Evolutionary conservation across 179 eudicot species (phyloP).

Genomic region (Spinacia oleracea): DNA sequence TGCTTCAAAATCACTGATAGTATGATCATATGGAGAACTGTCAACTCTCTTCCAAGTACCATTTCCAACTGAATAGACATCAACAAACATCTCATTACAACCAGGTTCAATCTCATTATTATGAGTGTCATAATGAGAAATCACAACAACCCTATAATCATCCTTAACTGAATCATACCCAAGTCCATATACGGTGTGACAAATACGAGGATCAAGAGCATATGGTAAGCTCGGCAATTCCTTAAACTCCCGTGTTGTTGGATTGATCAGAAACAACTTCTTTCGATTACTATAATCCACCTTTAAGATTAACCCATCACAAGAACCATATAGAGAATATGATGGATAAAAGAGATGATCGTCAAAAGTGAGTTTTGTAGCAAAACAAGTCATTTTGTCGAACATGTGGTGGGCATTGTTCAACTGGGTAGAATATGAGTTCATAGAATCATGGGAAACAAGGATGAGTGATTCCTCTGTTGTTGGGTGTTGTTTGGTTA

Average conservation of each 20-base stretch:
- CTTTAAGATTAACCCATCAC: slow-evolving; percentile 25
- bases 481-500: too few species aligned
- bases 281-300: background rate
- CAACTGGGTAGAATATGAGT: background rate
- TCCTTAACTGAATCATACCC: too few species aligned
- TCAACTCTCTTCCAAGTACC: too few species aligned
- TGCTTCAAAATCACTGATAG: background rate
- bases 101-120: slow-evolving; percentile 20
- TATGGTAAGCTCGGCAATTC: background rate
- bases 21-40: slow-evolving; percentile 22
- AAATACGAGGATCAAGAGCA: slow-evolving; percentile 6
- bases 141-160: slow-evolving; percentile 25
- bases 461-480: slow-evolving; percentile 21
- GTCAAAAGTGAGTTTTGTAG: background rate
- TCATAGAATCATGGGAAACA: background rate
- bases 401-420: background rate
- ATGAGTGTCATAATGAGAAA: slow-evolving; percentile 12
- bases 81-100: slow-evolving; percentile 19
- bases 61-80: slow-evolving; percentile 21
- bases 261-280: too few species aligned
- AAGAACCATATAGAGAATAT: background rate
- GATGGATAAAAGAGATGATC: background rate
- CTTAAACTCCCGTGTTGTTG: slow-evolving; percentile 12
- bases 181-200: background rate
- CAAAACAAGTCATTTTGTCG: too few species aligned